phyloP scores from a whole-genome alignment of 129 eudicot species.

The Tagetes patula region DNA sequence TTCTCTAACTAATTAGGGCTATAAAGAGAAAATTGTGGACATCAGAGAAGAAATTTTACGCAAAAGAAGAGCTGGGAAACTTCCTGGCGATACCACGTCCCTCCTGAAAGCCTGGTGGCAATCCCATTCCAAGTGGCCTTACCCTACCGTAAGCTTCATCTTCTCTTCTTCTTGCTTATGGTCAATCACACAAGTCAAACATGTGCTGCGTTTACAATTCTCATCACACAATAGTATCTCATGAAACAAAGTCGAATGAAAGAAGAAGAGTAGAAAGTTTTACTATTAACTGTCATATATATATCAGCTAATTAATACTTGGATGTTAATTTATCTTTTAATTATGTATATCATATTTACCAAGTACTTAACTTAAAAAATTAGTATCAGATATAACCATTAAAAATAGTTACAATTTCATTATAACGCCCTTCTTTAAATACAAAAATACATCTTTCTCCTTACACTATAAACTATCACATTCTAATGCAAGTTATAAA shows the following conservation, averaged over 20 bases:
- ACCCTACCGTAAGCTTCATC: slow-evolving; percentile 68
- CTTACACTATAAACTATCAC: no score
- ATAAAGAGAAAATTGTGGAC: slow-evolving; percentile 84
- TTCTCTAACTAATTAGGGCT: slow-evolving; percentile 44
- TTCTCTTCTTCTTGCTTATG: neutral
- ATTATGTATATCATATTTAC: no score
- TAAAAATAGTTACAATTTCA: neutral
- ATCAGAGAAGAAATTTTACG: slow-evolving; percentile 89
- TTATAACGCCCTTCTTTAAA: neutral
- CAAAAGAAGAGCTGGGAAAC: slow-evolving; percentile 88
- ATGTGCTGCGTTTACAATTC: no score
- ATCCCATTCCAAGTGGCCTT: slow-evolving; percentile 95
- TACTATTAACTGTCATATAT: neutral
- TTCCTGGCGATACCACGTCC: slow-evolving; percentile 93
- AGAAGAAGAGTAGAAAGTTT: neutral
- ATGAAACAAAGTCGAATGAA: neutral
- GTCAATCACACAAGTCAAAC: no score
- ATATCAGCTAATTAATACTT: neutral
- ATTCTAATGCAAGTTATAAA: no score
- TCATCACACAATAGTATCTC: no score
- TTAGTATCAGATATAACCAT: neutral
- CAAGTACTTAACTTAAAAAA: neutral
- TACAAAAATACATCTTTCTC: neutral
- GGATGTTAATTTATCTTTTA: neutral
- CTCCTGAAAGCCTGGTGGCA: slow-evolving; percentile 95